These are phyloP conservation scores for Prunus fruticosa DNA, from an alignment of 306 rosid species.

Conservation along the genomic window DNA sequence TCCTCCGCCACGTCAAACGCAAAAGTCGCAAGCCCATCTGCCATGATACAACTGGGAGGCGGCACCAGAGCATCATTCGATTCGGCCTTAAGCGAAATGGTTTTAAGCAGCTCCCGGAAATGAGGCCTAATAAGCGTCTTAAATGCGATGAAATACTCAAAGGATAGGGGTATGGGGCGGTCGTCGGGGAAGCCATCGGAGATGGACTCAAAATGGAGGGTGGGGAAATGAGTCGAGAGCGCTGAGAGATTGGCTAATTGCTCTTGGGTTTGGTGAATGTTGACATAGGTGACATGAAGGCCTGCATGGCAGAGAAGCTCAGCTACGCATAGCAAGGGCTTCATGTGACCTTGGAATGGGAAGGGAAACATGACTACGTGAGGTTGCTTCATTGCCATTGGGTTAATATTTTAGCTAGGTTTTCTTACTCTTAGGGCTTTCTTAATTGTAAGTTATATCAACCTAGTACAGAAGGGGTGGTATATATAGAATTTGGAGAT, in stretches of 20 bases:
- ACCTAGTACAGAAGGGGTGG: too few species aligned
- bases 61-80: too few species aligned
- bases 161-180: too few species aligned
- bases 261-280: background rate
- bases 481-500: too few species aligned
- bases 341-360: conserved; percentile 20
- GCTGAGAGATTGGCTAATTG: background rate
- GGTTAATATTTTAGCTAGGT: too few species aligned
- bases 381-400: background rate
- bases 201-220: conserved; percentile 8
- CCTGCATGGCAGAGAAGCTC: conserved; percentile 4
- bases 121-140: background rate
- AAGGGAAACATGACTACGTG: conserved; percentile 14
- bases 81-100: background rate
- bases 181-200: conserved; percentile 2
- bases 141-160: background rate
- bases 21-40: background rate
- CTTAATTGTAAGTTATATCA: too few species aligned
- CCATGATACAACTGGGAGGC: background rate
- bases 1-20: conserved; percentile 7
- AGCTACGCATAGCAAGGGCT: conserved; percentile 8
- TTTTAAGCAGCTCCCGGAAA: background rate
- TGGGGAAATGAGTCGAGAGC: conserved; percentile 8
- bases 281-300: conserved; percentile 13
- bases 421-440: too few species aligned